Conservation (phyloP, 805 yeast genomes). For the Barnettozyma botsteinii region DNA sequence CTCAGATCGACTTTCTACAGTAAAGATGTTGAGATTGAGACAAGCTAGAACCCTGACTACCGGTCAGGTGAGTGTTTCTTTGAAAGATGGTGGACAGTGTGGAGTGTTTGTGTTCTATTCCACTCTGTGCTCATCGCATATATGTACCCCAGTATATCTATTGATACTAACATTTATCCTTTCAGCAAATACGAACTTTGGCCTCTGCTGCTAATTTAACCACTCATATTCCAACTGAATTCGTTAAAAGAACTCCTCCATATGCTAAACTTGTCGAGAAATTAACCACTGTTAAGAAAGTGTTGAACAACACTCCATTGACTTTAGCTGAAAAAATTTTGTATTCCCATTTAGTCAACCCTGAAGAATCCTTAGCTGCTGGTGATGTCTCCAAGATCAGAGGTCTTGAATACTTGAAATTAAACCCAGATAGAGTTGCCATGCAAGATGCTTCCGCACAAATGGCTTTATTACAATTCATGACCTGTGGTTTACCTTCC, state of each 20-base stretch:
- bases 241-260: conserved; percentile 76
- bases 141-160: too few species aligned
- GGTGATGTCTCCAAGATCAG: conserved; percentile 53
- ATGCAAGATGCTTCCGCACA: conserved; percentile 99
- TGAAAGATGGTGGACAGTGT: too few species aligned
- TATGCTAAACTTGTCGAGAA: conserved; percentile 68
- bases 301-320: conserved; percentile 67
- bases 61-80: too few species aligned
- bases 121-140: too few species aligned
- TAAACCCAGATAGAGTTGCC: conserved; percentile 96
- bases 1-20: too few species aligned
- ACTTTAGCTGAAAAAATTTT: conserved; percentile 93
- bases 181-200: conserved; percentile 15
- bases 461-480: conserved; percentile 96
- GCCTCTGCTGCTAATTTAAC: conserved; percentile 22
- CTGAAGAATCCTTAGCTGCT: conserved; percentile 69
- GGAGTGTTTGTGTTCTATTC: too few species aligned
- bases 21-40: too few species aligned
- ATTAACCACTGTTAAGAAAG: conserved; percentile 53
- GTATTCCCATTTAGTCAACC: conserved; percentile 86
- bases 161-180: neutral
- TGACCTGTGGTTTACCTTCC: conserved; percentile 87
- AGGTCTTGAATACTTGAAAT: conserved; percentile 86
- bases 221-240: conserved; percentile 45
- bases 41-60: too few species aligned